Base-by-base conservation (phyloP, 2,329 filamentous ascomycete genomes). In the Didymella pomorum region DNA sequence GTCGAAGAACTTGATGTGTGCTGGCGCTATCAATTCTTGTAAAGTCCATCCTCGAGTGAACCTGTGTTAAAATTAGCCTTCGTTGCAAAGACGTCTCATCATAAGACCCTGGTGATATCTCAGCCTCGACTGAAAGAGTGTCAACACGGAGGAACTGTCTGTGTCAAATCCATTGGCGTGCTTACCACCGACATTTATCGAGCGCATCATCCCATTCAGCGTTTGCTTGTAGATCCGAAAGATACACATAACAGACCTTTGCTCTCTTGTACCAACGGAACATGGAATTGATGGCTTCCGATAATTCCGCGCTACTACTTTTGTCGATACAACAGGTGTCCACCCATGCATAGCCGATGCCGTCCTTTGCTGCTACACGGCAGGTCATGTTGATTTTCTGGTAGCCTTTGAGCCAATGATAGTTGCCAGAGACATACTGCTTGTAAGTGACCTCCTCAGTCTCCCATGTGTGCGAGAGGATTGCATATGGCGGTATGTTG, bases 241-340 rank as follows among this genome's bases (percentile, higher is more conserved):
- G 52, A 26, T 49, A 60, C 1, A 56, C 61, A 42, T 61, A 68
- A 35, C 63, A 68, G 0, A 61, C 20, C 2, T 4, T 20, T 3
- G 61, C 28, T 4, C 44, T 14, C 28, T 56, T 31, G 28, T 65
- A 66, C 55, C 53, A 65, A 2, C n/a, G 18, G 23, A 44, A 66
- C 64, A 68, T 68, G 1, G 61, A n/a, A n/a, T n/a, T n/a, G n/a
- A n/a, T n/a, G n/a, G n/a, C n/a, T n/a, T n/a, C n/a, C n/a, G n/a
- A n/a, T 65, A 61, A n/a, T 23, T 60, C 60, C 0, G 62, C 14
- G 14, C 47, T 58, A 14, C 28, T 58, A 9, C 60, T 56, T 23
- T 33, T 33, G 9, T 63, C 61, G 16, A 63, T 63, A 18, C 58
- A 63, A 35, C 53, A 59, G 18, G 58, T 42, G 21, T 56, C 53